phyloP scores from a whole-genome alignment of 305 asterid species.

The Plantago rigida region DNA sequence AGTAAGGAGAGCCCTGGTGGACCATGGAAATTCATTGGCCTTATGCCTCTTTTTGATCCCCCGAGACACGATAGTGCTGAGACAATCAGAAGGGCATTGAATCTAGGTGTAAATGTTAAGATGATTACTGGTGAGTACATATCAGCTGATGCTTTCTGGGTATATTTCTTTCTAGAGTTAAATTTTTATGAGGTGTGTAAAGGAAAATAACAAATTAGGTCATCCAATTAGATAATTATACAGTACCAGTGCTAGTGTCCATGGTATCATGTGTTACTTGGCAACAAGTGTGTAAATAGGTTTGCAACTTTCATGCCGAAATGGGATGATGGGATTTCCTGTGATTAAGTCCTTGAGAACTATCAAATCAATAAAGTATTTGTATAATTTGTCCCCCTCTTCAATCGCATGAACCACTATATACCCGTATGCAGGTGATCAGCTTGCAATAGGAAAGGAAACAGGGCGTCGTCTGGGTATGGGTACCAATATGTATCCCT shows the following conservation, averaged over 20 bases:
- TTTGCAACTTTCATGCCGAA: too few relatives aligned
- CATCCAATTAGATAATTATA: too few relatives aligned
- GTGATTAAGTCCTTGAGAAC: background rate
- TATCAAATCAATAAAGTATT: background rate
- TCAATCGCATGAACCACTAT: conserved; percentile 14
- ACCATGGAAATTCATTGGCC: conserved; percentile 73
- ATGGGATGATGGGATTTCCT: too few relatives aligned
- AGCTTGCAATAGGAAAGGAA: conserved; percentile 71
- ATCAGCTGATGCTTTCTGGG: conserved; percentile 4
- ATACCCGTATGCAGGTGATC: conserved; percentile 48
- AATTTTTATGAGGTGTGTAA: too few relatives aligned
- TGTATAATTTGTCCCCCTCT: background rate
- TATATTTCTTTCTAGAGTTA: too few relatives aligned
- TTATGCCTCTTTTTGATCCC: conserved; percentile 75
- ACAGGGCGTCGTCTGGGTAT: conserved; percentile 75
- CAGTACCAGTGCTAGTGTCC: too few relatives aligned
- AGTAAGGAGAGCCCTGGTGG: conserved; percentile 71
- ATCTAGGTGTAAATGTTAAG: conserved; percentile 70
- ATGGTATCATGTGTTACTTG: too few relatives aligned
- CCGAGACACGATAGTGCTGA: conserved; percentile 76
- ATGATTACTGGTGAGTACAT: conserved; percentile 66
- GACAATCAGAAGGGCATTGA: conserved; percentile 66
- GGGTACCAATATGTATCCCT: conserved; percentile 81
- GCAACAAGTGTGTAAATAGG: too few relatives aligned
- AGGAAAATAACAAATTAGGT: too few relatives aligned